A percentile compares a stretch with the other conserved stretches of the same genome.
Evolutionary conservation across 495 filamentous ascomycete species (phyloP).

Genomic region (Lasiosphaeria hispida): DNA sequence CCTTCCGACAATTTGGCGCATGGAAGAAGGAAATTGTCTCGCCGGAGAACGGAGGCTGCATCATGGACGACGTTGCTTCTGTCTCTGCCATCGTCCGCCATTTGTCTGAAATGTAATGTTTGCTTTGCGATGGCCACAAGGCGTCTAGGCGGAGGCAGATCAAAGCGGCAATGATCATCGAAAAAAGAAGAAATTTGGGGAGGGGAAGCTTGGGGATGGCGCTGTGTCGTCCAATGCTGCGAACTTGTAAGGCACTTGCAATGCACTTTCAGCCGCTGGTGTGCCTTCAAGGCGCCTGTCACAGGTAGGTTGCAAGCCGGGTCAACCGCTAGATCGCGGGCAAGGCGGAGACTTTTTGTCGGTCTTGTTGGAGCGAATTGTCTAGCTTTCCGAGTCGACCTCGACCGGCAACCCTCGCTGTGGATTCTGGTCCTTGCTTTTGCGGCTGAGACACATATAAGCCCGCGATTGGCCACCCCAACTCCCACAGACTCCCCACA

Average conservation of each 20-base stretch:
- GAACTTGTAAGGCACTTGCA: not conserved
- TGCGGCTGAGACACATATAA: slow-evolving; percentile 2
- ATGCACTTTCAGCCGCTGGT: not conserved
- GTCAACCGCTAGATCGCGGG: not conserved
- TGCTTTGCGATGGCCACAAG: not conserved
- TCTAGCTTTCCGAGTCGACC: not conserved
- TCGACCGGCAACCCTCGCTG: not conserved
- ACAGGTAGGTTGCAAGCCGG: not conserved
- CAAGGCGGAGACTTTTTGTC: not conserved
- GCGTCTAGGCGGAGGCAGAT: not conserved
- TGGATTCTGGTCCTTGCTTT: slow-evolving; percentile 3
- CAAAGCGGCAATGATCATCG: slow-evolving; percentile 15
- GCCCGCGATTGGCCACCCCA: slow-evolving; percentile 1
- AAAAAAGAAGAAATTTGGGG: not conserved
- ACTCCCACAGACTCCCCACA: not conserved
- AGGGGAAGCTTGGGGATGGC: not conserved
- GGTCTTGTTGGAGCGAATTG: not conserved
- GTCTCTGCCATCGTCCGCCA: no score
- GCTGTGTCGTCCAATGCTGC: slow-evolving; percentile 2
- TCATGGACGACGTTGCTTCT: not conserved
- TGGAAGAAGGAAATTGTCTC: no score
- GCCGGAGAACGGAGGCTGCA: not conserved
- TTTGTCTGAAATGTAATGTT: no score
- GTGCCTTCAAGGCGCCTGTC: not conserved
- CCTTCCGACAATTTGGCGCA: slow-evolving; percentile 4